These are phyloP conservation scores for Bullera alba DNA, from an alignment of 768 basidiomycete genomes.

Conservation along the genomic window DNA sequence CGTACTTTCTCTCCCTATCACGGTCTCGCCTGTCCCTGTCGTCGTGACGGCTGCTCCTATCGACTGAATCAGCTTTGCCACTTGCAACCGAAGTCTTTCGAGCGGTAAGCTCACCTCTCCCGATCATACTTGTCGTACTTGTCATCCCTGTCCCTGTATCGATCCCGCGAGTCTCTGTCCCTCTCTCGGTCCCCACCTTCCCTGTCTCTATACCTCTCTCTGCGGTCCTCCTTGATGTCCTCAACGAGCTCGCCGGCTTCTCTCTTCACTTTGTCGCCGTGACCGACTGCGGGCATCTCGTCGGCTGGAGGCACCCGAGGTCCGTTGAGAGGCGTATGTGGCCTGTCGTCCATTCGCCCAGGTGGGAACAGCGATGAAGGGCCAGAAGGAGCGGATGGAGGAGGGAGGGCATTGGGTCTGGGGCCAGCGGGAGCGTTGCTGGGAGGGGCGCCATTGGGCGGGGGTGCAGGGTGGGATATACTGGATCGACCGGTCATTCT, in stretches of 20 bases:
- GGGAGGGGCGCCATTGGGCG: conserved; percentile 15
- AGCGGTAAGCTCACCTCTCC: background rate
- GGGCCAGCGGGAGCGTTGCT: conserved; percentile 33
- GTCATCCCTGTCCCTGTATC: conserved; percentile 27
- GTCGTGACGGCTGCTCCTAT: background rate
- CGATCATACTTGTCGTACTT: conserved; percentile 6
- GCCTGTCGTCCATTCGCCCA: conserved; percentile 7
- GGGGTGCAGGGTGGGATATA: conserved; percentile 8
- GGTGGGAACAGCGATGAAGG: conserved; percentile 3
- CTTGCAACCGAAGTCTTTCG: too few species aligned
- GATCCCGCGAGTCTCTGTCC: conserved; percentile 48
- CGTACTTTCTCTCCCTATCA: conserved; percentile 16
- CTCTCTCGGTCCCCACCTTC: conserved; percentile 62
- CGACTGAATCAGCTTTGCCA: too few species aligned
- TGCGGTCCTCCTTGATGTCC: conserved; percentile 31
- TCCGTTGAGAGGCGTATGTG: conserved; percentile 25
- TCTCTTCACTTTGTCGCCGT: conserved; percentile 41
- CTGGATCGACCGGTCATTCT: conserved; percentile 52
- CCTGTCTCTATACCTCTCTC: conserved; percentile 34
- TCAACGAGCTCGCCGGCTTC: conserved; percentile 42
- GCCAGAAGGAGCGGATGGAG: conserved; percentile 3
- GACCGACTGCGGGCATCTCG: conserved; percentile 45
- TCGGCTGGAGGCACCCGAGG: conserved; percentile 45
- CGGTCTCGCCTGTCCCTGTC: background rate
- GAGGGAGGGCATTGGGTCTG: conserved; percentile 7